Evolutionary conservation across 192 early-diverging fungal genomes (phyloP).

Genomic region (Mortierella alpina): DNA sequence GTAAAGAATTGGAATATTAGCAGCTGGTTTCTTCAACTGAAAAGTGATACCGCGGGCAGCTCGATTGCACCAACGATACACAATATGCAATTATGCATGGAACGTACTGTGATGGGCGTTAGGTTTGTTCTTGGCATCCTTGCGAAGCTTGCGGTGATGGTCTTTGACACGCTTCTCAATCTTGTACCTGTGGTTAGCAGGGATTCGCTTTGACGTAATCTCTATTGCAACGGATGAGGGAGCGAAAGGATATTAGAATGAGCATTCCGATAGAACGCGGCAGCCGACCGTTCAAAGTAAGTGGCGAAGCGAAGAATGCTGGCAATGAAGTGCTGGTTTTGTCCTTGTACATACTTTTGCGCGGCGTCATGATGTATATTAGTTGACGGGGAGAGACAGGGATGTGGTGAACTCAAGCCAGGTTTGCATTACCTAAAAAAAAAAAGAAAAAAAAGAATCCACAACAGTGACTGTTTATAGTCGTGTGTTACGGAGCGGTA

Average conservation of each 20-base stretch:
- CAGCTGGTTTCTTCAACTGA: neutral
- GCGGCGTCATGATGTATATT: constrained; percentile 29
- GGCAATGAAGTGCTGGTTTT: neutral
- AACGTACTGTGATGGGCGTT: constrained; percentile 48
- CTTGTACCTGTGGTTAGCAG: constrained; percentile 67
- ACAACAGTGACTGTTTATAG: neutral
- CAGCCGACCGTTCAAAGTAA: too few relatives aligned
- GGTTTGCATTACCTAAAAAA: neutral
- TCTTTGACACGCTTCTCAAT: constrained; percentile 68
- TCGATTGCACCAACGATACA: neutral
- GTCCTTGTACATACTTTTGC: constrained; percentile 23
- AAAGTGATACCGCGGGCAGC: neutral
- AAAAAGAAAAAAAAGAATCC: constrained; percentile 8
- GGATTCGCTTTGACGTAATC: constrained; percentile 65
- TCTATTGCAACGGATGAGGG: constrained; percentile 42
- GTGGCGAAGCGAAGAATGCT: neutral
- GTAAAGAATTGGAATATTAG: neutral
- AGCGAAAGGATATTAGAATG: neutral
- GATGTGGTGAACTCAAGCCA: neutral
- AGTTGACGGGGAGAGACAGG: neutral
- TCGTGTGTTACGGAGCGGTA: neutral
- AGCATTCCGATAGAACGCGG: too few relatives aligned
- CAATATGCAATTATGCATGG: too few relatives aligned
- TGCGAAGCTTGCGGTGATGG: constrained; percentile 68
- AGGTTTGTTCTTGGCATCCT: constrained; percentile 62